Evolutionary conservation across 106 monocot genomes (phyloP), one percentile per base, ranked within the genome.

Genomic region (Amphibolis antarctica): DNA sequence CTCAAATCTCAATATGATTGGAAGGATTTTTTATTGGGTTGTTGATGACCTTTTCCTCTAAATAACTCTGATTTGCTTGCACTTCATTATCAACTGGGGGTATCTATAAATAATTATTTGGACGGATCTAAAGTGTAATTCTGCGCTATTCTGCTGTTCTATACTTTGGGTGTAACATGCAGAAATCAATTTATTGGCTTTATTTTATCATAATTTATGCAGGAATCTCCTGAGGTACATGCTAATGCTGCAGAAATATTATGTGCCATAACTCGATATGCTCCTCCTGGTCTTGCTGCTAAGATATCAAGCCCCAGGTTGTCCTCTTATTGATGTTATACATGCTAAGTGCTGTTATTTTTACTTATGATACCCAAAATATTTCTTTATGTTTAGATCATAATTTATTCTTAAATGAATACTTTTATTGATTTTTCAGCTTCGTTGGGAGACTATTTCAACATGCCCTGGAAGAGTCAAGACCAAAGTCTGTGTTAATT

Each of bases 241-340:
- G 85, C 90, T 36, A 90, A 90, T 71, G 83, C 74, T 42, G 77
- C 90, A 15, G 90, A 90, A 74, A 77, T 86, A 11, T 75, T 90
- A 7, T 80, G 78, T 48, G 83, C 79, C 42, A 83, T 90, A 19
- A 81, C 77, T 65, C 80, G 78, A 60, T 79, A 79, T 76, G 80
- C 82, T 44, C 86, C 90, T 60, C 77, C 90, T 21, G 66, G 71
- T 10, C 48, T 76, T 19, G 43, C 68, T 15, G 24, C 63, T 23
- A 68, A 68, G 42, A 59, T 75, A 45, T 68, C 60, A 27, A 75
- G 75, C 20, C 68, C 61, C 46, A 75, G 67, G 70, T 69, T 44
- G 20, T 63, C 11, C 29, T 66, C 36, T 36, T 36, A 36, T 36
- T 2, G 36, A 2, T 36, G 36, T 36, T 36, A 36, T 36, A 7